phyloP scores from a whole-genome alignment of 768 basidiomycete genomes.

The Mycena metata region DNA sequence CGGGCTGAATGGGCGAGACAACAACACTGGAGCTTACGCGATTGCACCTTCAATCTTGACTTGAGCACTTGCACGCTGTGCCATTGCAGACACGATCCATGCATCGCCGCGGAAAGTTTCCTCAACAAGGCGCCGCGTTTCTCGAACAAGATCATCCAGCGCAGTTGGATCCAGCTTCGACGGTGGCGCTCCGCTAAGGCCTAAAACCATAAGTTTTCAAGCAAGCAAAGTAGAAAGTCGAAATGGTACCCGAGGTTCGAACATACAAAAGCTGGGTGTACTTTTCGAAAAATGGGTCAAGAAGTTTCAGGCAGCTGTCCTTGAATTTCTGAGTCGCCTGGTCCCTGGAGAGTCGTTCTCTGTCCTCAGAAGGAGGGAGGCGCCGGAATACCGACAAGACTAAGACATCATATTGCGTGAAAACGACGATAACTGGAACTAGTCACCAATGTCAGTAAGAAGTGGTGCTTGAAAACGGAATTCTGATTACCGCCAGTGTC shows the following conservation, averaged over 20 bases:
- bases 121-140: neutral
- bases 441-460: neutral
- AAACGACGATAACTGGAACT: conserved; percentile 4
- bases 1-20: neutral
- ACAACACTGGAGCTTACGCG: neutral
- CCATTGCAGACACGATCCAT: conserved; percentile 7
- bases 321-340: neutral
- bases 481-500: neutral
- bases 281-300: neutral
- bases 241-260: neutral
- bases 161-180: neutral
- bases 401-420: neutral
- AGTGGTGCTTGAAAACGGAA: neutral
- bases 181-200: neutral
- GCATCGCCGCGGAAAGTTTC: neutral
- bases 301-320: neutral
- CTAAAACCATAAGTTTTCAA: neutral
- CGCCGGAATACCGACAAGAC: neutral
- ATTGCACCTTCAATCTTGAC: neutral
- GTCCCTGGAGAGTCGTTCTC: neutral
- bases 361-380: neutral
- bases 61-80: conserved; percentile 1
- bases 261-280: neutral
- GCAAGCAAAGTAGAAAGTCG: neutral
- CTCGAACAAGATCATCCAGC: neutral